Evolutionary conservation across 2,329 filamentous ascomycete genomes (phyloP), one percentile per base, ranked within the genome.

Genomic region (Conoideocrella luteorostrata): DNA sequence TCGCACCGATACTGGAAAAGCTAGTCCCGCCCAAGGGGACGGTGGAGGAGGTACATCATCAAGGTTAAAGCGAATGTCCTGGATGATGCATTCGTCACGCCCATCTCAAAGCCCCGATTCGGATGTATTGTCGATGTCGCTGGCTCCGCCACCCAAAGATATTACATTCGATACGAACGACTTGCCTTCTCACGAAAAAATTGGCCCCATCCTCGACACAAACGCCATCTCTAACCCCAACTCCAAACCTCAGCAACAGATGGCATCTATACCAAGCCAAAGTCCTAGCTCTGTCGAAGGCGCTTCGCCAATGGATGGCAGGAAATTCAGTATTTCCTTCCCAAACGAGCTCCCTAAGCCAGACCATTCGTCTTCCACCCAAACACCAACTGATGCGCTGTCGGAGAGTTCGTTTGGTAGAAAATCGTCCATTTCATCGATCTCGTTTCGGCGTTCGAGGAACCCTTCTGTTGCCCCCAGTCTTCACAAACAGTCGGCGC

Each of bases 51-150:
- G 26, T 28, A 33, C 39, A 10, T 47, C 43, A 10, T 47, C 43
- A 9, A 39, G 39, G 24, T 26, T 47, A 13, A 45, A 45, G 35
- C 41, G 43, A 20, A 28, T 47, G 15, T 45, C 46, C 7, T 44
- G 41, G 37, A 43, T 45, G 39, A 56, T 54, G 42, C 52, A 52
- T 33, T 51, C 52, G 38, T 46, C 37, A 30, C 46, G 46, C 38
- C 40, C 50, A 26, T 42, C 57, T 26, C 55, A 58, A 41, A 67
- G 62, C 47, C 59, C 67, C 40, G 67, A 65, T 48, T 68, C 64
- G 15, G 68, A 71, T 36, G 52, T 72, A 44, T 74, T 70, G 45
- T 70, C 70, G 22, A 60, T 57, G 15, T 49, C 50, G 3, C 46
- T 46, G 29, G 22, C 17, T 30, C 23, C 34, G 47, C 39, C 43